Evolutionary conservation across 2,329 filamentous ascomycete genomes (phyloP).

Genomic region (Chrysoporthe puriensis): DNA sequence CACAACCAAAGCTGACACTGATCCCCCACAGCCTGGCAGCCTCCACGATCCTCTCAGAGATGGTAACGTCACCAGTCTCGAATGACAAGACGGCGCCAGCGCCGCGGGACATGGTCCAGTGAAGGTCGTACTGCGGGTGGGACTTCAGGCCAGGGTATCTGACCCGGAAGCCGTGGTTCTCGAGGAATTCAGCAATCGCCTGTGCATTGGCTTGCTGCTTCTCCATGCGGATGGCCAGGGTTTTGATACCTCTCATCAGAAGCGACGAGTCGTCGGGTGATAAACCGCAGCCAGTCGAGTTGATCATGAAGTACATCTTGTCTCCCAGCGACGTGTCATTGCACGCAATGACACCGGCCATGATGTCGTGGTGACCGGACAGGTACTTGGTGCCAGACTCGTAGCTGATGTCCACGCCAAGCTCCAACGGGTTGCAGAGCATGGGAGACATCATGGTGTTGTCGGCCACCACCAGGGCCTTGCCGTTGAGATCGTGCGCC

Average conservation of each 20-base stretch:
- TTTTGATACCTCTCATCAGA: constrained; percentile 94
- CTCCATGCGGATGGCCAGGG: constrained; percentile 96
- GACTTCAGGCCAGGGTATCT: constrained; percentile 93
- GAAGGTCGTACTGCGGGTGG: constrained; percentile 94
- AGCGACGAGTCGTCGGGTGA: constrained; percentile 96
- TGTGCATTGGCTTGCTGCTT: constrained; percentile 95
- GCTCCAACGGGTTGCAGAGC: constrained; percentile 88
- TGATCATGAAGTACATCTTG: constrained; percentile 95
- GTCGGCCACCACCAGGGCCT: constrained; percentile 86
- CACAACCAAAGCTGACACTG: constrained; percentile 95
- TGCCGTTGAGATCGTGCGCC: constrained; percentile 76
- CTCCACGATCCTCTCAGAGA: constrained; percentile 94
- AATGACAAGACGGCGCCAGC: constrained; percentile 94
- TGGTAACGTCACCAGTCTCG: constrained; percentile 82
- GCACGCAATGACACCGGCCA: constrained; percentile 94
- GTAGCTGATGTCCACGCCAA: constrained; percentile 95
- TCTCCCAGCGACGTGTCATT: constrained; percentile 83
- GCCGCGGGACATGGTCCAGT: constrained; percentile 93
- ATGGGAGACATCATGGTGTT: constrained; percentile 99
- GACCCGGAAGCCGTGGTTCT: constrained; percentile 88
- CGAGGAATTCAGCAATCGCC: constrained; percentile 88
- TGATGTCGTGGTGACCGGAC: constrained; percentile 97
- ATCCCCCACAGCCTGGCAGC: constrained; percentile 91
- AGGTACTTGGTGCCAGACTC: constrained; percentile 98
- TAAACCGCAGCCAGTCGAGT: constrained; percentile 90